Conservation (phyloP, 257 asterid genomes). For the Nicotiana undulata region DNA sequence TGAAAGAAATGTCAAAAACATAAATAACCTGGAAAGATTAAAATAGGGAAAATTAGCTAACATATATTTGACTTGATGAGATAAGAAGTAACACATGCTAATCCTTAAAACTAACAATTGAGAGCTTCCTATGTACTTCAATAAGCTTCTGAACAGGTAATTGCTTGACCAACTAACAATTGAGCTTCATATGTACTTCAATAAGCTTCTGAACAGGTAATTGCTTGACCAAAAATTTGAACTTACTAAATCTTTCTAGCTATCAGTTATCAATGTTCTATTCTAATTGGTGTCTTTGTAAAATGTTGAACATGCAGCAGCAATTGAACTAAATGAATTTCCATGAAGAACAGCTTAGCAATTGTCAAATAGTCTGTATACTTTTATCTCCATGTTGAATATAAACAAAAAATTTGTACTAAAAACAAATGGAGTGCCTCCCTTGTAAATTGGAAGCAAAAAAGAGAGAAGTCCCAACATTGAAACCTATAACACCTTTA, state of each 20-base stretch:
- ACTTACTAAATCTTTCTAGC: background rate
- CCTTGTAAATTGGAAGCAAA: background rate
- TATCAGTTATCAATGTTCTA: background rate
- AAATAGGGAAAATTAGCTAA: background rate
- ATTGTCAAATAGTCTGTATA: background rate
- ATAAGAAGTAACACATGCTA: background rate
- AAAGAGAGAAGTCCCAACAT: background rate
- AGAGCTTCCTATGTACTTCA: background rate
- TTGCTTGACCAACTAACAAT: background rate
- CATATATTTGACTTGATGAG: background rate
- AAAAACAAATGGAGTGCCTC: background rate
- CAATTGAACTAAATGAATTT: background rate
- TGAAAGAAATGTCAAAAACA: background rate
- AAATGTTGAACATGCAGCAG: background rate
- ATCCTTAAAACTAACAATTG: background rate
- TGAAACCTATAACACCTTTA: background rate
- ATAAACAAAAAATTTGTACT: background rate
- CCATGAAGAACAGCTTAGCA: background rate
- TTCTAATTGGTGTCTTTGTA: background rate
- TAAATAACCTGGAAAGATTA: background rate
- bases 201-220: background rate
- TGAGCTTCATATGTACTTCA: background rate
- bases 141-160: background rate
- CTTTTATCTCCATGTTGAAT: background rate
- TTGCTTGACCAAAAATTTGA: background rate